Conservation (phyloP, 1,284 basidiomycete species). For the Agroathelia rolfsii region DNA sequence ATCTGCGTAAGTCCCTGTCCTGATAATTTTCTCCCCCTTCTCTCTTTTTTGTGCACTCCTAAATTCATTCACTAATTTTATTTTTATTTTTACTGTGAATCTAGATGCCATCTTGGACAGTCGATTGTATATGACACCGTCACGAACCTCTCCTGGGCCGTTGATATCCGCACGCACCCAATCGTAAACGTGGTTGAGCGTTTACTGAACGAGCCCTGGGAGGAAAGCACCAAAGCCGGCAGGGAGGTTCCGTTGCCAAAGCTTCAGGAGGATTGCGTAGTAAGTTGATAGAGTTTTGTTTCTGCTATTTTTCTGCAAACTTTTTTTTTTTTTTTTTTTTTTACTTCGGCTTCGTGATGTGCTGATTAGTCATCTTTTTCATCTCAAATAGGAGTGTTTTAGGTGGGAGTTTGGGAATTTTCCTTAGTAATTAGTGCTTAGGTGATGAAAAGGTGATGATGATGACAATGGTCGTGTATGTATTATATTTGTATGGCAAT, state of each 20-base stretch:
- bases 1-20: constrained; percentile 36
- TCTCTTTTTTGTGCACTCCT: constrained; percentile 17
- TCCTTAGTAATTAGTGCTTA: constrained; percentile 12
- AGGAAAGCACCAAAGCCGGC: constrained; percentile 41
- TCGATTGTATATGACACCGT: constrained; percentile 81
- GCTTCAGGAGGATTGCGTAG: constrained; percentile 52
- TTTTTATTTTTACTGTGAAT: constrained; percentile 29
- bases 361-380: no score
- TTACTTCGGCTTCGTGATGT: constrained; percentile 5
- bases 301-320: not conserved
- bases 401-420: constrained; percentile 65
- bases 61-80: constrained; percentile 11
- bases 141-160: constrained; percentile 73
- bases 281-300: constrained; percentile 23
- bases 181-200: constrained; percentile 80
- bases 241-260: constrained; percentile 48
- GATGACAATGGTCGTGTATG: no score
- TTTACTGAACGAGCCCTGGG: constrained; percentile 72
- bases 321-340: constrained; percentile 4
- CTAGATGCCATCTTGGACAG: constrained; percentile 61
- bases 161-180: constrained; percentile 75
- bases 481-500: no score
- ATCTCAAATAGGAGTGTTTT: constrained; percentile 55
- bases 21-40: constrained; percentile 1
- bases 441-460: no score